Evolutionary conservation across 2,329 filamentous ascomycete species (phyloP).

Genomic region (Zymoseptoria pseudotritici): DNA sequence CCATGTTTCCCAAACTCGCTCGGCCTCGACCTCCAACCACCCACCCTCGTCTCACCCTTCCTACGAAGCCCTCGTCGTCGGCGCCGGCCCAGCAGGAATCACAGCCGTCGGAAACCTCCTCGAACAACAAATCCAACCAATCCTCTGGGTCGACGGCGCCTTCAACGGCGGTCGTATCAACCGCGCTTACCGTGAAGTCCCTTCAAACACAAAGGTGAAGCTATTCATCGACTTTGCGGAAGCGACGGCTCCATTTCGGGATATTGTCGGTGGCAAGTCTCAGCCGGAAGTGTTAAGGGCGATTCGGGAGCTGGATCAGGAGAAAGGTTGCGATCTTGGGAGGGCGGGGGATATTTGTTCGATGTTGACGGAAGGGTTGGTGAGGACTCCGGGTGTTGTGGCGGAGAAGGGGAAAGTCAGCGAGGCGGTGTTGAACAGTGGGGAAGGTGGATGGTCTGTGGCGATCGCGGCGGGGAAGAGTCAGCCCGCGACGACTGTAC

Average conservation of each 20-base stretch:
- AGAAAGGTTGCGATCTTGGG: slow-evolving; percentile 50
- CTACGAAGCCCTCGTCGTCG: slow-evolving; percentile 51
- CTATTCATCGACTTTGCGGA: slow-evolving; percentile 53
- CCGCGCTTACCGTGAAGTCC: slow-evolving; percentile 53
- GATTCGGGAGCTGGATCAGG: slow-evolving; percentile 48
- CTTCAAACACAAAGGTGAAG: slow-evolving; percentile 56
- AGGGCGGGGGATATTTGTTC: slow-evolving; percentile 51
- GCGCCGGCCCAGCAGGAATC: slow-evolving; percentile 52
- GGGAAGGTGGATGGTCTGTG: slow-evolving; percentile 34
- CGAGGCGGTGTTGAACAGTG: slow-evolving; percentile 33
- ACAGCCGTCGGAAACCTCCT: slow-evolving; percentile 56
- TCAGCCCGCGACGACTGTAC: slow-evolving; percentile 30
- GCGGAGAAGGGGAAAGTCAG: slow-evolving; percentile 34
- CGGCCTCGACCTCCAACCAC: background rate
- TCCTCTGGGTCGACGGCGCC: slow-evolving; percentile 53
- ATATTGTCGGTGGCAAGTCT: slow-evolving; percentile 42
- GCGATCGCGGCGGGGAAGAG: slow-evolving; percentile 24
- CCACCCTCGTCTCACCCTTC: background rate
- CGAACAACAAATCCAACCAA: slow-evolving; percentile 44
- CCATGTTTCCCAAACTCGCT: background rate
- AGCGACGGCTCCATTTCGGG: slow-evolving; percentile 46
- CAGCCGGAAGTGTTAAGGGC: slow-evolving; percentile 47
- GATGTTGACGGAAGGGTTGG: slow-evolving; percentile 42
- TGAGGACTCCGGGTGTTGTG: slow-evolving; percentile 34
- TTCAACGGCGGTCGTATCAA: slow-evolving; percentile 42